Conservation (phyloP, 2,329 filamentous ascomycete species). For the Aspergillus novoparasiticus region DNA sequence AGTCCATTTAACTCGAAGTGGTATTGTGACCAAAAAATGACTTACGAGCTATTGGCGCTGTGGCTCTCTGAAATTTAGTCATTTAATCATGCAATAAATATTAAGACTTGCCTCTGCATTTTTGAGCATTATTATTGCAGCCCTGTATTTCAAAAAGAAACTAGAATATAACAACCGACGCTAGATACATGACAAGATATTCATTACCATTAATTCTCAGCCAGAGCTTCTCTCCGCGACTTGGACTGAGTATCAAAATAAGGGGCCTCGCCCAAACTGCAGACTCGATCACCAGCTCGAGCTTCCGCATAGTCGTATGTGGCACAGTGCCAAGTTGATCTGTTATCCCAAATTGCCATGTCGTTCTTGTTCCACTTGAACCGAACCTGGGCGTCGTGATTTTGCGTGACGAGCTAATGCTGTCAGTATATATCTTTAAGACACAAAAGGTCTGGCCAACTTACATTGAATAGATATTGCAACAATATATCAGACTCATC, state of each 20-base stretch:
- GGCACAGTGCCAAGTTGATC: constrained; percentile 48
- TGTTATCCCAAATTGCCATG: constrained; percentile 33
- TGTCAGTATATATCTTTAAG: neutral
- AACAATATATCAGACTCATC: constrained; percentile 49
- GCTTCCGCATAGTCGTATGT: constrained; percentile 37
- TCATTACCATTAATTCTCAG: neutral
- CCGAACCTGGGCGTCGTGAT: constrained; percentile 55
- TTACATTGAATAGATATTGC: constrained; percentile 44
- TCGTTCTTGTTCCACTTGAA: constrained; percentile 55
- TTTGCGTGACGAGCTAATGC: constrained; percentile 41
- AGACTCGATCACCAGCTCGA: constrained; percentile 52
- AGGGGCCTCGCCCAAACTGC: constrained; percentile 55
- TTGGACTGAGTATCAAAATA: constrained; percentile 50
- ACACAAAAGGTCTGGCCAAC: neutral
- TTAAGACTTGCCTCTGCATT: neutral
- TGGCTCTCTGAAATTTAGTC: neutral
- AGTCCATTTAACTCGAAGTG: neutral
- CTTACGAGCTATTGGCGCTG: neutral
- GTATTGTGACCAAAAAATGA: neutral
- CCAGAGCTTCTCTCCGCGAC: constrained; percentile 42
- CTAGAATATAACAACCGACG: neutral
- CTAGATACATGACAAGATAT: neutral
- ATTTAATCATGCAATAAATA: neutral
- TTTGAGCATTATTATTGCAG: neutral
- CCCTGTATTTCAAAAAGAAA: neutral